phyloP scores from a whole-genome alignment of 345 rosid genomes.

The Brassica juncea region DNA sequence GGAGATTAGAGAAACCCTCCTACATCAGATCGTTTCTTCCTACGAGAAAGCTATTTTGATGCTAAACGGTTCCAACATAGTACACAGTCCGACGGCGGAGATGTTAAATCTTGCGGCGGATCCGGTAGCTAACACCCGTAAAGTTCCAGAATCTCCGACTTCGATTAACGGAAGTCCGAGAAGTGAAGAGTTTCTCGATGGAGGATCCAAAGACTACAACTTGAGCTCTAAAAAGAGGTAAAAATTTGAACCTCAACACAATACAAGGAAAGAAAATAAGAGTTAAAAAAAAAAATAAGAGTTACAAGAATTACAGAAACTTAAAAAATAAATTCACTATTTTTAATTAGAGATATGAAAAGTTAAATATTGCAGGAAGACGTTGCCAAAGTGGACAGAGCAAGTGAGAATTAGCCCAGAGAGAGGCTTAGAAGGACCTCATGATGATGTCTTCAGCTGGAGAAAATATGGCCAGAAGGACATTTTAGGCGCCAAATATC shows the following conservation, averaged over 20 bases:
- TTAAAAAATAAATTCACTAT: neutral
- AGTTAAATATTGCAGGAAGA: slow-evolving; percentile 31
- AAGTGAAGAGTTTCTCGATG: slow-evolving; percentile 57
- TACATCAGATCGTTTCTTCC: slow-evolving; percentile 56
- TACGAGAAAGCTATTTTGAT: slow-evolving; percentile 65
- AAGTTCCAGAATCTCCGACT: slow-evolving; percentile 54
- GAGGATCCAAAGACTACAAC: slow-evolving; percentile 36
- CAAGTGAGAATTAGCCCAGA: slow-evolving; percentile 68
- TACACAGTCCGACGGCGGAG: slow-evolving; percentile 28
- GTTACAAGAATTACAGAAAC: neutral
- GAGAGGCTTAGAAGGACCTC: slow-evolving; percentile 71
- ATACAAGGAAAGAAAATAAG: neutral
- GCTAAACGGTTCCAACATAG: slow-evolving; percentile 38
- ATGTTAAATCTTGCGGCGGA: neutral
- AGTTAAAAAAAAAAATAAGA: neutral
- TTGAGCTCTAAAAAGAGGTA: slow-evolving; percentile 70
- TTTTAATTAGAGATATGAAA: neutral
- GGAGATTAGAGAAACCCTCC: slow-evolving; percentile 43
- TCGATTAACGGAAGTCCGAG: slow-evolving; percentile 61
- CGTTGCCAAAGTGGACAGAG: slow-evolving; percentile 64
- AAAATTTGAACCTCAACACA: neutral
- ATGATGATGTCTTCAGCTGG: slow-evolving; percentile 86
- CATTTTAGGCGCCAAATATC: slow-evolving; percentile 80
- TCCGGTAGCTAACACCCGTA: neutral
- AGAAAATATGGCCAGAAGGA: slow-evolving; percentile 92